phyloP scores from a whole-genome alignment of 2,329 filamentous ascomycete genomes.

The Fusarium sp. region DNA sequence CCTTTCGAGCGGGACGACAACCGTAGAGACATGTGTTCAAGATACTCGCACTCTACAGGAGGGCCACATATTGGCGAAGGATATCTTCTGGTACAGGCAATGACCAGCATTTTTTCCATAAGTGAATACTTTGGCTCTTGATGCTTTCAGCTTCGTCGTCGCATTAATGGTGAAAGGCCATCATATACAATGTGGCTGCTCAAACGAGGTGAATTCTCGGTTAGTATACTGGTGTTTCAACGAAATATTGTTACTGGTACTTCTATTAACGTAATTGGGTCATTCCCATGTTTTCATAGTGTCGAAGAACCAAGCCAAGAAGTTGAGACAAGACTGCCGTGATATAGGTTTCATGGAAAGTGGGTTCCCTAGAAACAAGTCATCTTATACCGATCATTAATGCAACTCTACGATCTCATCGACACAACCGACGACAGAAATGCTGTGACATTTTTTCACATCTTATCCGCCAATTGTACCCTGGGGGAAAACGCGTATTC shows the following conservation, averaged over 20 bases:
- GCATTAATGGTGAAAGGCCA: not conserved
- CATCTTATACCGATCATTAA: not conserved
- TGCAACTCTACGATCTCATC: constrained; percentile 19
- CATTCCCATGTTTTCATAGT: not conserved
- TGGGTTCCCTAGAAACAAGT: not conserved
- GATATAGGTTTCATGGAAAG: constrained; percentile 2
- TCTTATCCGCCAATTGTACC: not conserved
- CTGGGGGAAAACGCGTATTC: not conserved
- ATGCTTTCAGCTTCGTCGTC: not conserved
- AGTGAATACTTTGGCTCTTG: not conserved
- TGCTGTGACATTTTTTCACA: too few species aligned
- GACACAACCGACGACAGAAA: not conserved
- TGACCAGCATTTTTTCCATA: not conserved
- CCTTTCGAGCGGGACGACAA: not conserved
- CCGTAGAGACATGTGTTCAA: not conserved
- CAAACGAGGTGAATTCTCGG: not conserved
- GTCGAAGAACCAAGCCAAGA: not conserved
- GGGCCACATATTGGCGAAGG: not conserved
- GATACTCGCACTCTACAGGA: not conserved
- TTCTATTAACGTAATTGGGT: not conserved
- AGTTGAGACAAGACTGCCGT: not conserved
- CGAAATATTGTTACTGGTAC: not conserved
- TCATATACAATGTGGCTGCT: not conserved
- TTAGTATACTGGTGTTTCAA: not conserved
- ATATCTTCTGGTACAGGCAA: not conserved